Conservation (phyloP, 768 basidiomycete species). For the Royoungia palumana region DNA sequence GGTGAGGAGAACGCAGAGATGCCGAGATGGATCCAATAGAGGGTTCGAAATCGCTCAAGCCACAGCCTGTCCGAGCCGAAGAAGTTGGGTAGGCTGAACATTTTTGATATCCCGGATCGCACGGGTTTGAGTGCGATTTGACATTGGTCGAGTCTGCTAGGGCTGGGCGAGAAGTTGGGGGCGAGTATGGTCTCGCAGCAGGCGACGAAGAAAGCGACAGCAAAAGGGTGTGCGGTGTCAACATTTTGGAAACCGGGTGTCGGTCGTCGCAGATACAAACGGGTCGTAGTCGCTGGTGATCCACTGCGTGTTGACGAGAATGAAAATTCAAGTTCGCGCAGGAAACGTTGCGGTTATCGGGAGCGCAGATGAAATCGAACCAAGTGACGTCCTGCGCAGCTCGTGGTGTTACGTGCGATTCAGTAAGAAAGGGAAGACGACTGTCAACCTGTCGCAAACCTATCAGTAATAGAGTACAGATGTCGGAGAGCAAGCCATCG, state of each 20-base stretch:
- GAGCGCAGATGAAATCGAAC: constrained; percentile 20
- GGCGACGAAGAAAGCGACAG: constrained; percentile 1
- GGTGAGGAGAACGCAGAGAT: constrained; percentile 5
- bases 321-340: constrained; percentile 2
- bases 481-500: not conserved
- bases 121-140: constrained; percentile 6
- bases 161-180: constrained; percentile 14
- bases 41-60: constrained; percentile 7
- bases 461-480: not conserved
- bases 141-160: constrained; percentile 28
- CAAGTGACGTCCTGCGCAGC: constrained; percentile 29
- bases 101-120: constrained; percentile 7
- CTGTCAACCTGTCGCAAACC: not conserved
- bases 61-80: constrained; percentile 11
- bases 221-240: constrained; percentile 11
- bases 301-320: constrained; percentile 7
- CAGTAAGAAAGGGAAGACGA: constrained; percentile 5
- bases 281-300: constrained; percentile 8
- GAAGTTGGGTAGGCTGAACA: constrained; percentile 17
- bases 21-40: not conserved
- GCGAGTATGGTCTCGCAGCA: not conserved
- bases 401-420: constrained; percentile 20
- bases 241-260: constrained; percentile 14
- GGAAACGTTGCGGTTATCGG: constrained; percentile 24
- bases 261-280: constrained; percentile 7